Percentiles rank a stretch among this genome's conserved stretches.
Evolutionary conservation across 805 yeast species (phyloP).

Genomic region (Yamadazyma scolyti): DNA sequence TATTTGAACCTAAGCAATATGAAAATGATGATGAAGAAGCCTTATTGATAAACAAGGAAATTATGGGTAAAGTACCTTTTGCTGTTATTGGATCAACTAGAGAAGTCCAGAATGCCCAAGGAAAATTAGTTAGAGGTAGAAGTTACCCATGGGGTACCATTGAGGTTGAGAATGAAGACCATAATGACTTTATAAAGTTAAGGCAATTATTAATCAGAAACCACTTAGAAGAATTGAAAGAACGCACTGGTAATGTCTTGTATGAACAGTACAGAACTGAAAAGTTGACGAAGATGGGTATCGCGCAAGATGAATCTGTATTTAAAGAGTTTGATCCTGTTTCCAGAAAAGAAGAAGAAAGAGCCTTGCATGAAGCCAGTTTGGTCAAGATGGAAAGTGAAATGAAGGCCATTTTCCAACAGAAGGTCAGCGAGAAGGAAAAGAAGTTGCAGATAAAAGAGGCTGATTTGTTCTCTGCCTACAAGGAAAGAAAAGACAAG

Average conservation of each 20-base stretch:
- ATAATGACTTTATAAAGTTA: slow-evolving; percentile 84
- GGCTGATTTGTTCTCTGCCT: slow-evolving; percentile 92
- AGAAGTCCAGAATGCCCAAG: slow-evolving; percentile 65
- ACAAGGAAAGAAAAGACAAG: slow-evolving; percentile 96
- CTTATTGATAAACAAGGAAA: slow-evolving; percentile 56
- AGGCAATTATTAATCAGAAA: slow-evolving; percentile 86
- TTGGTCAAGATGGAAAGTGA: slow-evolving; percentile 92
- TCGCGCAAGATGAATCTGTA: slow-evolving; percentile 88
- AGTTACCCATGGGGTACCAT: slow-evolving; percentile 89
- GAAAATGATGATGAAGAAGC: slow-evolving; percentile 87
- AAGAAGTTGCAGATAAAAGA: slow-evolving; percentile 95
- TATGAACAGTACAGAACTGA: slow-evolving; percentile 89
- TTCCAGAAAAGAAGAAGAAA: slow-evolving; percentile 89
- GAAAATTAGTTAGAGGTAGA: slow-evolving; percentile 84
- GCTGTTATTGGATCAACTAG: slow-evolving; percentile 91
- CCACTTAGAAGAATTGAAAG: slow-evolving; percentile 91
- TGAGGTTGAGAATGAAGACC: slow-evolving; percentile 81
- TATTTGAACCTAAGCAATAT: slow-evolving; percentile 72
- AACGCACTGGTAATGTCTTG: slow-evolving; percentile 67
- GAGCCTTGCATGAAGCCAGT: slow-evolving; percentile 88
- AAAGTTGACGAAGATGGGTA: slow-evolving; percentile 77
- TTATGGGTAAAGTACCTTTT: slow-evolving; percentile 76
- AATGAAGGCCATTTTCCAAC: slow-evolving; percentile 95
- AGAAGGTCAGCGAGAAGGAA: slow-evolving; percentile 94
- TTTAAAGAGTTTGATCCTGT: slow-evolving; percentile 94